Evolutionary conservation across 2,329 filamentous ascomycete species (phyloP).

Genomic region (Arachnomyces sp.): DNA sequence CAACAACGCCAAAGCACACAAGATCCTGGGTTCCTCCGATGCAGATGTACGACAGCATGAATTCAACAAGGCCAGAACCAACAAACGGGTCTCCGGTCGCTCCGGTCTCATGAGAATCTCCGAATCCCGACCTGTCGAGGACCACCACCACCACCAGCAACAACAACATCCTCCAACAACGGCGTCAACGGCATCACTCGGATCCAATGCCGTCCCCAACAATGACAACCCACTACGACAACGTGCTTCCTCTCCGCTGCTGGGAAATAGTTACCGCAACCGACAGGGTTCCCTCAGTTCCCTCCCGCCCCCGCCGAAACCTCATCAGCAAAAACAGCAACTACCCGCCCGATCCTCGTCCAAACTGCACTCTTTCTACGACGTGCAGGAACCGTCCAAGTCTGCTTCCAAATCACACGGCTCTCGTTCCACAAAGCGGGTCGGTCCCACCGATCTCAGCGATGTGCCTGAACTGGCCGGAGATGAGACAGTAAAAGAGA

Average conservation of each 20-base stretch:
- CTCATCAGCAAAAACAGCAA: too few relatives aligned
- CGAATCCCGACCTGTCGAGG: not conserved
- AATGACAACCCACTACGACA: constrained; percentile 24
- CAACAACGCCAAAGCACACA: too few relatives aligned
- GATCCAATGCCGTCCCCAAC: not conserved
- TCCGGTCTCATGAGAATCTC: too few relatives aligned
- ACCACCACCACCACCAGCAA: constrained; percentile 1
- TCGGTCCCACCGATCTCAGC: constrained; percentile 1
- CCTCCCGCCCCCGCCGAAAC: constrained; percentile 29
- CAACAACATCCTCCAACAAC: not conserved
- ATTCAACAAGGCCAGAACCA: too few relatives aligned
- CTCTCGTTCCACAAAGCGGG: constrained; percentile 10
- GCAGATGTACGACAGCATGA: too few relatives aligned
- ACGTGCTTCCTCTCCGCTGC: constrained; percentile 40
- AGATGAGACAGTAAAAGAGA: constrained; percentile 30
- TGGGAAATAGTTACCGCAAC: constrained; percentile 33
- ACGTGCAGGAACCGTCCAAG: constrained; percentile 33
- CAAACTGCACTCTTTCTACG: constrained; percentile 42
- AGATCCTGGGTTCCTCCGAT: too few relatives aligned
- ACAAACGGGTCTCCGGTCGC: too few relatives aligned
- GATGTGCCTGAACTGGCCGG: constrained; percentile 1
- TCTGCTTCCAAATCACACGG: constrained; percentile 10
- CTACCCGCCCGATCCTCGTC: constrained; percentile 39
- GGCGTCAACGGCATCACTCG: not conserved
- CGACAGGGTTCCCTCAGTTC: constrained; percentile 20